These are phyloP conservation scores for Boletus rubroflammeus DNA, from an alignment of 768 basidiomycete species.

Conservation along the genomic window DNA sequence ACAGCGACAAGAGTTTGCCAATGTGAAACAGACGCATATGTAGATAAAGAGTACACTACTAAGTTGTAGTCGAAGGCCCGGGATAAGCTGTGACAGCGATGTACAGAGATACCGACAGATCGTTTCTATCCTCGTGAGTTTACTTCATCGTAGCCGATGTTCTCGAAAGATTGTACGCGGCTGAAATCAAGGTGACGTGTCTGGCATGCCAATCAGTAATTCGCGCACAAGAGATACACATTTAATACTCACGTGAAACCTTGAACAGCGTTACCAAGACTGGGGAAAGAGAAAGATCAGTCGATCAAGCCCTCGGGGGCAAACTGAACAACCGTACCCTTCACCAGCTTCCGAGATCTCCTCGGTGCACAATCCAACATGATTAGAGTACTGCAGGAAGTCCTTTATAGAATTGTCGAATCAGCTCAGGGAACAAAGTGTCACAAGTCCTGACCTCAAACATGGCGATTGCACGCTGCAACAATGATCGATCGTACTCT, in stretches of 20 bases:
- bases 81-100: too few species aligned
- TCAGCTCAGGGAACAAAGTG: not conserved
- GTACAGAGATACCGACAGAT: not conserved
- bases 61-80: too few species aligned
- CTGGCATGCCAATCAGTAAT: slow-evolving; percentile 32
- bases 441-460: slow-evolving; percentile 64
- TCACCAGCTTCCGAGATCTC: slow-evolving; percentile 85
- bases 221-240: not conserved
- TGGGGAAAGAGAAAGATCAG: slow-evolving; percentile 25
- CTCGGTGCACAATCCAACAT: slow-evolving; percentile 82
- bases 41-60: too few species aligned
- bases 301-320: not conserved
- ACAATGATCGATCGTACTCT: slow-evolving; percentile 62
- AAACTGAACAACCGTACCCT: slow-evolving; percentile 47
- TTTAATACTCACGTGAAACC: slow-evolving; percentile 71
- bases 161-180: slow-evolving; percentile 78
- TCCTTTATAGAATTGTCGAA: slow-evolving; percentile 40
- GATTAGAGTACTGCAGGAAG: slow-evolving; percentile 80
- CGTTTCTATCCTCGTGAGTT: not conserved
- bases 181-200: slow-evolving; percentile 81
- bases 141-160: slow-evolving; percentile 36
- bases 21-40: too few species aligned
- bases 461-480: slow-evolving; percentile 74
- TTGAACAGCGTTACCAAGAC: slow-evolving; percentile 84
- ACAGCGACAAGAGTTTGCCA: too few species aligned